These are phyloP conservation scores for Lactarius sanguifluus DNA, from an alignment of 768 basidiomycete genomes.

Conservation along the genomic window DNA sequence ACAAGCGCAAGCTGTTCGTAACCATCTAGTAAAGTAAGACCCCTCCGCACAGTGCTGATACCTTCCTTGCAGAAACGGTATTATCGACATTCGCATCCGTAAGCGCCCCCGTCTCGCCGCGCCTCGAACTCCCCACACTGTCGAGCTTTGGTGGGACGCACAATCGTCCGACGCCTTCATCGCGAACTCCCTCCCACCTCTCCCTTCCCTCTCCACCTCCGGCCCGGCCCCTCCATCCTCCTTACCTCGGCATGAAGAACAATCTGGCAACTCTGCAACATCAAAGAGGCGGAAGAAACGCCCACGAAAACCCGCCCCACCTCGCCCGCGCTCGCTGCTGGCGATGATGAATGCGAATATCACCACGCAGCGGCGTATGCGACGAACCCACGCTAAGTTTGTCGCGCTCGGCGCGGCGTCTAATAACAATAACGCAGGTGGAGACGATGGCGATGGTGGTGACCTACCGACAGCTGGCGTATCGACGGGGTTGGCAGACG, in stretches of 20 bases:
- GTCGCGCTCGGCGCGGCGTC: constrained; percentile 48
- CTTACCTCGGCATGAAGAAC: constrained; percentile 21
- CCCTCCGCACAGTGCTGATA: not conserved
- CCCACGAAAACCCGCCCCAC: constrained; percentile 34
- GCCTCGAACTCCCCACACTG: constrained; percentile 14
- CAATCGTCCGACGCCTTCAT: constrained; percentile 28
- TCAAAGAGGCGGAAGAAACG: constrained; percentile 38
- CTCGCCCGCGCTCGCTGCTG: constrained; percentile 47
- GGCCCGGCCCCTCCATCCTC: constrained; percentile 31
- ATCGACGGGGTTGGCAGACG: constrained; percentile 9
- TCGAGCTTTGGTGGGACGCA: constrained; percentile 31
- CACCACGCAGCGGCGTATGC: constrained; percentile 67
- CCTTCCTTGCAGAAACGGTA: constrained; percentile 33
- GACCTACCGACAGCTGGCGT: constrained; percentile 4
- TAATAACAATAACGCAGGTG: constrained; percentile 34
- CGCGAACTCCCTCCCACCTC: constrained; percentile 28
- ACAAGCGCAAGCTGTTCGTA: constrained; percentile 61
- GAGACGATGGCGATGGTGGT: constrained; percentile 32
- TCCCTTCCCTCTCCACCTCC: constrained; percentile 28
- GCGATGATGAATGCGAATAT: constrained; percentile 75
- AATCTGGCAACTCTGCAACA: constrained; percentile 31
- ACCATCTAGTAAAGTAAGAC: not conserved
- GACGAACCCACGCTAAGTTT: constrained; percentile 72
- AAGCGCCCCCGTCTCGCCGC: constrained; percentile 59
- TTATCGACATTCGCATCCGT: constrained; percentile 48